Base-by-base conservation (phyloP, 2,329 filamentous ascomycete genomes). In the Ceratocystis smalleyi region DNA sequence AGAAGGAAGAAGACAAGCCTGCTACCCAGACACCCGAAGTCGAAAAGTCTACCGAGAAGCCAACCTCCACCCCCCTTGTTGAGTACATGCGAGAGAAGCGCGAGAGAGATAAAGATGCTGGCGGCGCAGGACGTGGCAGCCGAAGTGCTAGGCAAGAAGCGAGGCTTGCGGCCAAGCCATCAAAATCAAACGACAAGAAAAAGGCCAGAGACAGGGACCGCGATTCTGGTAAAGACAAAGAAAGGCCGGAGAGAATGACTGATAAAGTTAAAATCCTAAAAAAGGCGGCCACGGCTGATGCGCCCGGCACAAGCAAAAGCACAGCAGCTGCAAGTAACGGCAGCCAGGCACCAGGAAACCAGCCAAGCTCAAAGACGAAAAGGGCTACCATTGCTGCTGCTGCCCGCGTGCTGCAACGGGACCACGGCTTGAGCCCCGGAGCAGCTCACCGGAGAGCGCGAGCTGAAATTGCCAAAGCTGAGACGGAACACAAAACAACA, bases 51-150 rank as follows among this genome's bases (percentile, higher is more conserved):
- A 90, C 84, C 27, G 65, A 66, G 30, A 62, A 64, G 30, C 19
- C 65, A 35, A 32, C 32, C 8, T 91, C 86, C 0, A 97, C 94
- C 0, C 94, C 94, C 0, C 76, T 99, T 62, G 88, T 97, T 63
- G 90, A 96, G 71, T 95, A 86, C 68, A 79, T 96, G 43, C 88
- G 88, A 68, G 91, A 96, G 73, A 96, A 95, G 76, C 89, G 89
- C 15, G 89, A 84, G 68, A 85, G 82, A 71, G 76, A 73, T 22
- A 85, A 84, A 69, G 83, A 86, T 65, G 72, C 75, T 3, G 78
- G 78, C 32, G 76, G 76, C 43, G 65, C 69, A 2, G 69, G 71
- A n/a, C 82, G 82, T 70, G 76, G 75, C 55, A 76, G 77, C 32
- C 86, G 86, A 70, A 79, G 84, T 65, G 74, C 74, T 51, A 76